Evolutionary conservation across 208 protist species (phyloP).

Genomic region (Polymyxa betae): DNA sequence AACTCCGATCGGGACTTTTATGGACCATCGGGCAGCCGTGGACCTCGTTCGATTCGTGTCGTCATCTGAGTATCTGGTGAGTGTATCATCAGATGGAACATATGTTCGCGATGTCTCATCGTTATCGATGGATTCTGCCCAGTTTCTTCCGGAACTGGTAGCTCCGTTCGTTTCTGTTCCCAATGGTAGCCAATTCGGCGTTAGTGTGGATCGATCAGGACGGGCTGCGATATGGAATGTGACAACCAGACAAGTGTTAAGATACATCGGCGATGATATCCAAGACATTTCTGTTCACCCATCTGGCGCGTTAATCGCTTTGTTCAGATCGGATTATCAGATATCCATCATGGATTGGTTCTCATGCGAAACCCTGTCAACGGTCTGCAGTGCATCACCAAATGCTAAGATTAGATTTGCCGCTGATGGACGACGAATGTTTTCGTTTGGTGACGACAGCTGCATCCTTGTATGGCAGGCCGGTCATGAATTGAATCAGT

Average conservation of each 20-base stretch:
- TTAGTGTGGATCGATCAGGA: not conserved
- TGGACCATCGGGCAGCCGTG: constrained; percentile 9
- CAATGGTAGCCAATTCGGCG: not conserved
- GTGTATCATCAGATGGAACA: not conserved
- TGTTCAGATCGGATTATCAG: not conserved
- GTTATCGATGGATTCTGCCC: not conserved
- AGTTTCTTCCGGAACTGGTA: not conserved
- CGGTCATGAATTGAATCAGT: not conserved
- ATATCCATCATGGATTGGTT: not conserved
- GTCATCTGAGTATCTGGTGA: not conserved
- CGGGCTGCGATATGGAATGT: not conserved
- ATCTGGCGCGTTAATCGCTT: not conserved
- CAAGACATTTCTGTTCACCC: not conserved
- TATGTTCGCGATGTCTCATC: not conserved
- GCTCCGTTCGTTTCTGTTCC: not conserved
- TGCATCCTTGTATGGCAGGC: not conserved
- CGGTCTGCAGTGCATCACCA: not conserved
- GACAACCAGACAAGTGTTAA: not conserved
- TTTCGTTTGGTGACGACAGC: not conserved
- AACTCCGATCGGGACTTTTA: constrained; percentile 1
- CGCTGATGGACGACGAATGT: not conserved
- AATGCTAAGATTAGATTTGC: not conserved
- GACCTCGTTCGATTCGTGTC: not conserved
- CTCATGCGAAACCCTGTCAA: not conserved
- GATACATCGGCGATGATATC: not conserved